Base-by-base conservation (phyloP, 2,329 filamentous ascomycete species). In the Neonectria magnoliae region DNA sequence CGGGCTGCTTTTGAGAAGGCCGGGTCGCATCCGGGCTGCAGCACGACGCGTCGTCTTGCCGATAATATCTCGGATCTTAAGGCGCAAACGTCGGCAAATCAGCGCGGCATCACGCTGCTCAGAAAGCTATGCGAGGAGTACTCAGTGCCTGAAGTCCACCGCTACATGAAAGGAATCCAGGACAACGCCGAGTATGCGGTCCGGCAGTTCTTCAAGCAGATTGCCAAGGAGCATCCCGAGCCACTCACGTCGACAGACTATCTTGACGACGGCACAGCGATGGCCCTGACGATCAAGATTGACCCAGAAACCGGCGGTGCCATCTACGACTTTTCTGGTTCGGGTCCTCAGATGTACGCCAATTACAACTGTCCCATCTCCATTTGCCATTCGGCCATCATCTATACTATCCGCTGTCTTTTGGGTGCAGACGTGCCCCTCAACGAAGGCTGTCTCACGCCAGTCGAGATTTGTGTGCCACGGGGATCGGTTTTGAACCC, bases 41-140 rank as follows among this genome's bases (percentile, higher is more conserved):
- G 76, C 53, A 73, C 76, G 1, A 77, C 80, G 1, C 71, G 80
- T 14, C 75, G 78, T 0, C 64, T 82, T 18, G 68, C 71, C 3
- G 81, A 83, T 52, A 83, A 84, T 55, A 72, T 83, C 6, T 78
- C 80, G 2, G 81, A 83, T 54, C 68, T 83, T 4, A 82, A 83
- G 50, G 82, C 82, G 0, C 78, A 80, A 44, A 79, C 81, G 0
- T 81, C 81, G 0, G 79, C 82, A 0, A 83, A 84, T 41, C 76
- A 80, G 47, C 77, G 78, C 9, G 82, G 82, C 4, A 78, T 75
- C 33, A 70, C 70, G 1, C 68, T 80, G 5, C 75, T 80, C 5
- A 55, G 38, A 4, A 69, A 71, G 38, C 70, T 79, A 1, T 79
- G 78, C 64, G 73, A 74, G 16, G 78, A 80, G 61, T 78, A 74